Evolutionary conservation across 2,329 filamentous ascomycete genomes (phyloP), one percentile per base, ranked within the genome.

Genomic region (Neonectria hederae): DNA sequence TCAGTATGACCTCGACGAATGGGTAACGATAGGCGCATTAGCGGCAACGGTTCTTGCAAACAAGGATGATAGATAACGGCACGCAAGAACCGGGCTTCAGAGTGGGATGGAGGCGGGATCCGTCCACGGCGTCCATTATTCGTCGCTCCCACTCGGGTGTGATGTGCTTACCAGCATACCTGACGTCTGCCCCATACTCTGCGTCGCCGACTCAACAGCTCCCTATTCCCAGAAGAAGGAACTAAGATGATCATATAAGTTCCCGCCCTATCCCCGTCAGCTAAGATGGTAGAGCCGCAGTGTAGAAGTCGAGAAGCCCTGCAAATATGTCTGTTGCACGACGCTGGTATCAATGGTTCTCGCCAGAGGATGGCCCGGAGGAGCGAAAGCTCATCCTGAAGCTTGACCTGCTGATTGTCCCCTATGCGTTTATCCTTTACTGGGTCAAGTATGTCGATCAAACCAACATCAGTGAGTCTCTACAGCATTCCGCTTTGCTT

Each of bases 371-470:
- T 64, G 84, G 80, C 0, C 59, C 67, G 1, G 63, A 67, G 11
- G 70, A 71, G 13, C 63, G 49, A 30, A 72, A 78, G 63, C 77
- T 88, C 3, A 84, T 89, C 38, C 56, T 82, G n/a, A 88, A 88
- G 69, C 80, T 89, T 10, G 86, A 89, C 63, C 71, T 84, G 0
- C 73, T 88, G 1, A 83, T 89, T 35, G 82, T 89, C 0, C 85
- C 85, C 0, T 88, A 87, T 26, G 67, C 67, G 0, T 69, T 69
- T 30, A 57, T 59, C 22, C 45, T 68, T 1, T 69, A 69, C 38
- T 69, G 67, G 67, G 67, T 69, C 13, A 69, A 69, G 32, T 69
- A 69, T 55, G 62, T 69, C 17, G 67, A 69, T 32, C 67, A 68
- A n/a, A 69, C 59, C 10, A 69, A 69, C 30, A 69, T 68, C 58